phyloP scores from a whole-genome alignment of 23 red algal species.

The Gracilariopsis chorda region DNA sequence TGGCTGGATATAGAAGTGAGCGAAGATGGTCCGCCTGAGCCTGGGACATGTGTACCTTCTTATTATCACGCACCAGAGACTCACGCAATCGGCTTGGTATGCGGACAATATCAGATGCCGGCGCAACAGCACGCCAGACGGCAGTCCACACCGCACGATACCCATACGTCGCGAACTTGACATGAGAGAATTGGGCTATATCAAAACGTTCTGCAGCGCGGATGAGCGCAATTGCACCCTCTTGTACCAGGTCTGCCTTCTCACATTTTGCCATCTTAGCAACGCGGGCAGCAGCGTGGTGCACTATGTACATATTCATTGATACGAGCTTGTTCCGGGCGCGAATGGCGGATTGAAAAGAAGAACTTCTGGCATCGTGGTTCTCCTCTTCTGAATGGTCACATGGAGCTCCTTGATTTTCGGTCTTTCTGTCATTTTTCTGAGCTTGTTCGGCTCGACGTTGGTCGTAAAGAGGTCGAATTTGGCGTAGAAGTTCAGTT shows the following conservation, averaged over 20 bases:
- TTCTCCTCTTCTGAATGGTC: no score
- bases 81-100: slow-evolving; percentile 33
- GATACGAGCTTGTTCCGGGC: background rate
- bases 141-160: slow-evolving; percentile 52
- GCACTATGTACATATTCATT: background rate
- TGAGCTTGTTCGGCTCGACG: background rate
- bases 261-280: background rate
- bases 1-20: background rate
- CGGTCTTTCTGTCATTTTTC: no score
- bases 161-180: slow-evolving; percentile 84
- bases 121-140: slow-evolving; percentile 1
- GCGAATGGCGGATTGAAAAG: background rate
- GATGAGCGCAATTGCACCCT: slow-evolving; percentile 81
- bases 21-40: background rate
- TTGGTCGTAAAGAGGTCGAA: background rate
- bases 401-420: no score
- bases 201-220: slow-evolving; percentile 83
- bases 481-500: background rate
- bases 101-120: slow-evolving; percentile 9
- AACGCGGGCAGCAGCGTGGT: background rate
- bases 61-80: background rate
- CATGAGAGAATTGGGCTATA: background rate
- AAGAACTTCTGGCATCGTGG: background rate
- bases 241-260: slow-evolving; percentile 80
- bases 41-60: background rate